Base-by-base conservation (phyloP, 805 yeast genomes). In the Monosporozyma servazzii region DNA sequence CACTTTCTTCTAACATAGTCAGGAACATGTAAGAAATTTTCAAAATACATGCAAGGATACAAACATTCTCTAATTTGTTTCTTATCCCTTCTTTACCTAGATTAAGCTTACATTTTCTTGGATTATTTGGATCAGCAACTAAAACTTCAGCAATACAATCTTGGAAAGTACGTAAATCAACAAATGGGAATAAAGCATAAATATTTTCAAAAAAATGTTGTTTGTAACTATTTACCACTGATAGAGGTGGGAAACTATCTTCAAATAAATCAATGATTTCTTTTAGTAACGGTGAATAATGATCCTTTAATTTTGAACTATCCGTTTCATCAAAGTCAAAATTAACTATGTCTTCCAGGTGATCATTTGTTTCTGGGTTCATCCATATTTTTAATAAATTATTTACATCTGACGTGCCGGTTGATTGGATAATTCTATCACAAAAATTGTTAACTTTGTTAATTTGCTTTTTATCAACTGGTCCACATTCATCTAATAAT, bases 11-110 rank as follows among this genome's bases (percentile, higher is more conserved):
- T 30, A 48, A 20, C 30, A 48, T 42, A 3, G 11, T 15, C 36
- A 64, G 53, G 2, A 67, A 63, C 41, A 61, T 57, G 46, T 58
- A 61, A 3, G 70, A 58, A 25, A 65, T 49, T 47, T 65, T 65
- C 25, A 68, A 45, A 3, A 67, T 54, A 5, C 64, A 52, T 29
- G 59, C 43, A 9, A 67, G 48, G 2, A 63, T 51, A 20, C 60
- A 56, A 3, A 67, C 18, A 45, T 54, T 56, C 46, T 63, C 66
- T 41, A 68, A 47, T 51, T 66, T 66, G 13, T 49, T 42, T 51
- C 70, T 57, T 21, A 68, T 45, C 15, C 61, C 49, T 0, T 60
- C 50, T 18, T 50, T 56, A 1, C 68, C 70, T 23, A 68, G 45
- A 36, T 55, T 44, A 3, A 66, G 50, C 17, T 51, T 57, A 21